A percentile compares a stretch with the other conserved stretches of the same genome.
Conservation (phyloP, 768 basidiomycete genomes). For the Calocybe gangraenosa region DNA sequence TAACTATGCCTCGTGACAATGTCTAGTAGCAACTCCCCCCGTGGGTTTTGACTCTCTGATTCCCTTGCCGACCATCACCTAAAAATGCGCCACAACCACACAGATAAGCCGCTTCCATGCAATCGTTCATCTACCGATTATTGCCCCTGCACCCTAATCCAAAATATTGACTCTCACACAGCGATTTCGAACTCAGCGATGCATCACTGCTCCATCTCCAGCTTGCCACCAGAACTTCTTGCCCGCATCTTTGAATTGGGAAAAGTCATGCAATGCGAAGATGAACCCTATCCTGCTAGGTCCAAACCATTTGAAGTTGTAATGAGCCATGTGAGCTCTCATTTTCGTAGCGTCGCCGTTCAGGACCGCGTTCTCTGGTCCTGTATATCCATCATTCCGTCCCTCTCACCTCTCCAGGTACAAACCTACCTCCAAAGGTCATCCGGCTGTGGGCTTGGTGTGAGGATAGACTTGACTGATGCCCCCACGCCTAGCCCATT, state of each 20-base stretch:
- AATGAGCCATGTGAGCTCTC: constrained; percentile 34
- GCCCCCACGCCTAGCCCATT: constrained; percentile 4
- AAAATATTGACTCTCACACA: no score
- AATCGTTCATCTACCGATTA: no score
- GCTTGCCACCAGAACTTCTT: constrained; percentile 29
- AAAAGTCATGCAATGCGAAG: constrained; percentile 14
- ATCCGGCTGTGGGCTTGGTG: constrained; percentile 23
- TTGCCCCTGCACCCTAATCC: no score
- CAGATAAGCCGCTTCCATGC: no score
- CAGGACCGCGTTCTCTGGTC: constrained; percentile 37
- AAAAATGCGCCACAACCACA: no score
- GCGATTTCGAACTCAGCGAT: no score
- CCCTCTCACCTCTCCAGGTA: constrained; percentile 18
- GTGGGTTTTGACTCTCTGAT: no score
- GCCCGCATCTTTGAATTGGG: constrained; percentile 28
- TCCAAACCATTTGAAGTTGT: constrained; percentile 30
- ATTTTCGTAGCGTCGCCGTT: constrained; percentile 36
- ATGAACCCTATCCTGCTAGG: constrained; percentile 8
- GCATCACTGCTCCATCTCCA: constrained; percentile 15
- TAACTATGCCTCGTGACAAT: background rate
- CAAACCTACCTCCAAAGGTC: constrained; percentile 32
- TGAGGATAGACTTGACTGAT: constrained; percentile 24
- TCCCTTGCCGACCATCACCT: no score
- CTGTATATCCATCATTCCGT: constrained; percentile 25
- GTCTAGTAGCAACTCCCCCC: no score